phyloP scores from a whole-genome alignment of 2,329 filamentous ascomycete species.

The Bimuria novae-zelandiae region DNA sequence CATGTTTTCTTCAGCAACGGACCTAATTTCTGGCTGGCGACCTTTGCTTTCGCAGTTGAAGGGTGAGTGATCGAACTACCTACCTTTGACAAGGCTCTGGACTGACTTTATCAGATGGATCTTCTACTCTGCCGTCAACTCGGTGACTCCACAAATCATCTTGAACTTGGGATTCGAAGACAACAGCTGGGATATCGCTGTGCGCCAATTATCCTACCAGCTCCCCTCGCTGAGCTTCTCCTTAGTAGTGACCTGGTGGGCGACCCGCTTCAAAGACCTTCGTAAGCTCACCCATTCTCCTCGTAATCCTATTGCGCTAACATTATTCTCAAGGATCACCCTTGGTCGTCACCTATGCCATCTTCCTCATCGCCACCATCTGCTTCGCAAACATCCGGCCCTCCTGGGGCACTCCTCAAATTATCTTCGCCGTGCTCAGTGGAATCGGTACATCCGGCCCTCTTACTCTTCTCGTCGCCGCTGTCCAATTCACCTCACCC shows the following conservation, averaged over 20 bases:
- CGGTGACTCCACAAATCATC: slow-evolving; percentile 37
- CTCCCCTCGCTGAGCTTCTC: slow-evolving; percentile 29
- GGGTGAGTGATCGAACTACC: slow-evolving; percentile 41
- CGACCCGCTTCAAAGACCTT: slow-evolving; percentile 35
- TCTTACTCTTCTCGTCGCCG: slow-evolving; percentile 38
- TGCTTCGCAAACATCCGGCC: slow-evolving; percentile 34
- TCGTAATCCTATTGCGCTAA: background rate
- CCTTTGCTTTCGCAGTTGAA: slow-evolving; percentile 62
- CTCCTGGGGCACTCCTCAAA: slow-evolving; percentile 29
- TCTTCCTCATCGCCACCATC: slow-evolving; percentile 35
- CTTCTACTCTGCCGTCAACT: slow-evolving; percentile 49
- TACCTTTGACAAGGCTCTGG: background rate
- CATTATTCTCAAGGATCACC: slow-evolving; percentile 26
- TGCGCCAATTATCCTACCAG: slow-evolving; percentile 35
- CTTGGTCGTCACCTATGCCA: slow-evolving; percentile 29
- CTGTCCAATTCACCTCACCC: slow-evolving; percentile 38
- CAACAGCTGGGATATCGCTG: slow-evolving; percentile 36
- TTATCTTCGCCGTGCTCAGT: slow-evolving; percentile 31
- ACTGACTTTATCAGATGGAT: slow-evolving; percentile 51
- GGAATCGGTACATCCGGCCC: slow-evolving; percentile 36
- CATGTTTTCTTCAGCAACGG: slow-evolving; percentile 61
- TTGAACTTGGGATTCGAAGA: slow-evolving; percentile 39
- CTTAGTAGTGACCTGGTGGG: slow-evolving; percentile 32
- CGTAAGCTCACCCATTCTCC: slow-evolving; percentile 15
- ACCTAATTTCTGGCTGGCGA: slow-evolving; percentile 59